These are phyloP conservation scores for Cladorrhinum sp. DNA, from an alignment of 2,329 filamentous ascomycete genomes.

Conservation along the genomic window DNA sequence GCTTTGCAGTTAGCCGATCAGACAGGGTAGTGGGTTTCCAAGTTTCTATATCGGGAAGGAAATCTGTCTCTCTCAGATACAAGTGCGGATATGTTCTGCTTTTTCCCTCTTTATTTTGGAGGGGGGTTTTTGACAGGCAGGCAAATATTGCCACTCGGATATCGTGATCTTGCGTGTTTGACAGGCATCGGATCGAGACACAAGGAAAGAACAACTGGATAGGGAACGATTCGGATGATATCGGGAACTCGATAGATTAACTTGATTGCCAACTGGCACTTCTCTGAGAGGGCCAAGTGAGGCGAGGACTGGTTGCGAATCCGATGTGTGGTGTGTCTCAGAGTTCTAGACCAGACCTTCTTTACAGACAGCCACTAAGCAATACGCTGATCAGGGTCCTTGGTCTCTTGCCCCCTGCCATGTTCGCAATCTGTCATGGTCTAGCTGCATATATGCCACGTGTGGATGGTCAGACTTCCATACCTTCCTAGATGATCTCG, in stretches of 20 bases:
- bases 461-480: no score
- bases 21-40: no score
- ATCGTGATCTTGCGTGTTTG: background rate
- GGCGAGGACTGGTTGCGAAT: background rate
- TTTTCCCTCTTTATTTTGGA: background rate
- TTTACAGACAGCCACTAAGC: background rate
- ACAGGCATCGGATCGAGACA: background rate
- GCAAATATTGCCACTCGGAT: background rate
- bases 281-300: background rate
- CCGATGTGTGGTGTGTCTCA: background rate
- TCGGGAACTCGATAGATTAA: background rate
- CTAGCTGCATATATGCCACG: background rate
- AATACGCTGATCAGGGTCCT: background rate
- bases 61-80: background rate
- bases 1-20: background rate
- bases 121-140: no score
- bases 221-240: background rate
- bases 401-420: background rate
- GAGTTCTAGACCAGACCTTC: background rate
- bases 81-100: background rate
- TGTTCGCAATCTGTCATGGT: background rate
- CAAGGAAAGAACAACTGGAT: no score
- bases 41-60: background rate
- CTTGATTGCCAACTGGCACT: background rate
- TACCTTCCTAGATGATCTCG: no score